phyloP scores from a whole-genome alignment of 1,284 basidiomycete genomes.

The Peniophora sp. region DNA sequence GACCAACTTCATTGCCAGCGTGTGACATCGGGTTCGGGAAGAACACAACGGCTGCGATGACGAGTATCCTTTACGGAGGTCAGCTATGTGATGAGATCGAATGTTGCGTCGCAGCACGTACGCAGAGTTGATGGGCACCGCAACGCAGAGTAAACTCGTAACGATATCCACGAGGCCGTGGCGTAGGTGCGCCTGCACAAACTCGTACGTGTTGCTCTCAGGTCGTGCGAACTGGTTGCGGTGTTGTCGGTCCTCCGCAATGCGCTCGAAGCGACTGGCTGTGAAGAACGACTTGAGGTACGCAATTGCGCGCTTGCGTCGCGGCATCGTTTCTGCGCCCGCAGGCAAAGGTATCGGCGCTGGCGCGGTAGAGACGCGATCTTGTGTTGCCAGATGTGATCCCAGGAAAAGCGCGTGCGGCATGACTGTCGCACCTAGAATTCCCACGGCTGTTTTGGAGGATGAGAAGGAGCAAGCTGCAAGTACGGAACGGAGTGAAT shows the following conservation, averaged over 20 bases:
- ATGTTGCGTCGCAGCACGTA: constrained; percentile 2
- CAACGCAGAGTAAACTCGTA: constrained; percentile 67
- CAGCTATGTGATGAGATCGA: background rate
- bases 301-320: background rate
- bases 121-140: constrained; percentile 32
- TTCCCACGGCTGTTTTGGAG: constrained; percentile 58
- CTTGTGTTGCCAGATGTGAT: constrained; percentile 77
- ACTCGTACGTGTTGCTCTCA: constrained; percentile 60
- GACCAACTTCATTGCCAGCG: constrained; percentile 53
- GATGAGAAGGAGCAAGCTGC: too few relatives aligned
- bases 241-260: constrained; percentile 5
- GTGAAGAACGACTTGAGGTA: constrained; percentile 2
- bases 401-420: constrained; percentile 91
- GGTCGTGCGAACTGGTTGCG: constrained; percentile 13
- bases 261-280: constrained; percentile 5
- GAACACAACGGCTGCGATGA: constrained; percentile 68
- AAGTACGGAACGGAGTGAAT: too few relatives aligned
- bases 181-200: constrained; percentile 70
- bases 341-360: background rate
- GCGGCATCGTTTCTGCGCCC: background rate
- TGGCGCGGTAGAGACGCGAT: constrained; percentile 38
- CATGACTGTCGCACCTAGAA: constrained; percentile 82
- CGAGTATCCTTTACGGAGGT: constrained; percentile 44
- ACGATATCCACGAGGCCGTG: constrained; percentile 71
- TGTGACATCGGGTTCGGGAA: constrained; percentile 35